phyloP scores from a whole-genome alignment of 2,329 filamentous ascomycete species.

The Talaromyces sp. region DNA sequence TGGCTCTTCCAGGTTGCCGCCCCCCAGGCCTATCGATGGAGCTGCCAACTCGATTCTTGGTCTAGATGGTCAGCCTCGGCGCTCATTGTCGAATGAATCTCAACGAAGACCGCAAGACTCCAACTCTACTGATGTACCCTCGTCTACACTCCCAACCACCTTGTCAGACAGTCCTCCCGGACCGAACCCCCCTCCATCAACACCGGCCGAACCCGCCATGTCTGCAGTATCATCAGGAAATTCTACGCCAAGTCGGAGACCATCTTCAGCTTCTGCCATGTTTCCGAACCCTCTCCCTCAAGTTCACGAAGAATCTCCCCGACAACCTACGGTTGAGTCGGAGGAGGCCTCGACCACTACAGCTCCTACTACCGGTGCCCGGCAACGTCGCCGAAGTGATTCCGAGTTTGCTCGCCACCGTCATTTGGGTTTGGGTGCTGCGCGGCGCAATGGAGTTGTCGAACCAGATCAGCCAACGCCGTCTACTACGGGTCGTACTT shows the following conservation, averaged over 20 bases:
- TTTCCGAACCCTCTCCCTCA: conserved; percentile 32
- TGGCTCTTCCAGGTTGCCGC: conserved; percentile 50
- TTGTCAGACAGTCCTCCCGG: conserved; percentile 53
- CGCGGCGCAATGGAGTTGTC: conserved; percentile 60
- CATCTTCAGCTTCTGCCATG: conserved; percentile 43
- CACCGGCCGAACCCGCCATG: conserved; percentile 55
- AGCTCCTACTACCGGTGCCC: conserved; percentile 37
- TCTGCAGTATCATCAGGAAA: conserved; percentile 51
- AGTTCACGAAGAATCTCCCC: conserved; percentile 32
- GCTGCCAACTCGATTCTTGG: conserved; percentile 48
- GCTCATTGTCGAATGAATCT: conserved; percentile 21
- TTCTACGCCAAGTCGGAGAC: conserved; percentile 44
- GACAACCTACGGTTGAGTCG: conserved; percentile 32
- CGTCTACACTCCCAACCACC: conserved; percentile 37
- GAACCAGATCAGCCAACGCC: conserved; percentile 49
- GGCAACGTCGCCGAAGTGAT: conserved; percentile 54
- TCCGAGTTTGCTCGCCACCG: conserved; percentile 53
- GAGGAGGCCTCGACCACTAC: conserved; percentile 33
- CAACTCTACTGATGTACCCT: conserved; percentile 18
- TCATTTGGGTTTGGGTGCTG: conserved; percentile 56
- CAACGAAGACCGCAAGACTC: conserved; percentile 24
- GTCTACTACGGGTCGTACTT: conserved; percentile 53
- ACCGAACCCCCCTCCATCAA: conserved; percentile 58
- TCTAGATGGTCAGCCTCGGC: conserved; percentile 46
- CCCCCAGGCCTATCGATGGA: conserved; percentile 51